Conservation (phyloP, 352 stramenopile species). For the Globisporangium camurandrum region DNA sequence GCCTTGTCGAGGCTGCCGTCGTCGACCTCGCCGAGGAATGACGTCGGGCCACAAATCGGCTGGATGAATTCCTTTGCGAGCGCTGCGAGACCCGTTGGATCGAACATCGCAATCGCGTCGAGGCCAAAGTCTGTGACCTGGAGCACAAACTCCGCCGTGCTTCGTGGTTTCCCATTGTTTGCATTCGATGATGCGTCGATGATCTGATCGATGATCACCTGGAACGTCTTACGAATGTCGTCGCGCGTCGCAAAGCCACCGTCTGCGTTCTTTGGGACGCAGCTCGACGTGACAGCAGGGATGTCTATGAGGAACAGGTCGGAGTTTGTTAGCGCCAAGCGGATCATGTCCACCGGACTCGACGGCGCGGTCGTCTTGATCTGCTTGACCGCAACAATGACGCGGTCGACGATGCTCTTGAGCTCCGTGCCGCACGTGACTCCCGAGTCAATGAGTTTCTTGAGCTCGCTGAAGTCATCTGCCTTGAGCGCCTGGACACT, state of each 20-base stretch:
- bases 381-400: conserved; percentile 27
- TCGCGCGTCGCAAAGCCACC: conserved; percentile 37
- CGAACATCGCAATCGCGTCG: conserved; percentile 30
- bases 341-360: conserved; percentile 30
- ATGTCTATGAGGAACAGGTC: conserved; percentile 37
- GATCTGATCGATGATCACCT: conserved; percentile 50
- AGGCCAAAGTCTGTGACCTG: conserved; percentile 31
- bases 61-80: conserved; percentile 47
- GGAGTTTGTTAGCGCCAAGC: conserved; percentile 24
- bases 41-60: conserved; percentile 47
- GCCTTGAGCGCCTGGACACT: conserved; percentile 2
- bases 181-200: conserved; percentile 25
- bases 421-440: conserved; percentile 37
- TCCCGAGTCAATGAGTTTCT: conserved; percentile 24
- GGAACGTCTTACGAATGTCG: conserved; percentile 38
- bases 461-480: conserved; percentile 12
- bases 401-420: conserved; percentile 39
- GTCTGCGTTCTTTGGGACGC: conserved; percentile 24
- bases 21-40: conserved; percentile 49
- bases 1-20: conserved; percentile 32
- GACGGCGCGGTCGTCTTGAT: conserved; percentile 22
- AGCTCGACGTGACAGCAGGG: conserved; percentile 34
- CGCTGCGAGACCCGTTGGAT: conserved; percentile 37
- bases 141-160: conserved; percentile 20
- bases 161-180: conserved; percentile 9